Evolutionary conservation across 1,284 basidiomycete species (phyloP).

Genomic region (Fomitopsis pinicola): DNA sequence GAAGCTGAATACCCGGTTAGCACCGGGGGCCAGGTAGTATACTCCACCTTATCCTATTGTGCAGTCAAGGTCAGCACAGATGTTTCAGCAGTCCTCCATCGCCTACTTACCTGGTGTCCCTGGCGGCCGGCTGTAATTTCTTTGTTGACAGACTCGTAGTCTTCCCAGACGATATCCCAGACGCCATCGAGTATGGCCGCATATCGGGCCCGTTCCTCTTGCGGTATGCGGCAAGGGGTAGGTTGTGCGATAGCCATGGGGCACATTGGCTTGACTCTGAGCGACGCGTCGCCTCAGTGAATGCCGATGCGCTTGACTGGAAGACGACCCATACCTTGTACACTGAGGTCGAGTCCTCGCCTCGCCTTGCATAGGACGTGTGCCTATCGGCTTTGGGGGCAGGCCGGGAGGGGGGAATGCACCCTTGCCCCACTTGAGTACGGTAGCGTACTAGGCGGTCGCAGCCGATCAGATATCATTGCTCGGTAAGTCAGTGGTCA

Average conservation of each 20-base stretch:
- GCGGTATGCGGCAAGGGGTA: neutral
- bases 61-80: neutral
- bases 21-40: neutral
- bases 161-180: neutral
- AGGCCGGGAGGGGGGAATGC: too few relatives aligned
- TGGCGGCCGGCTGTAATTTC: neutral
- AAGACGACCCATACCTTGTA: neutral
- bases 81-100: neutral
- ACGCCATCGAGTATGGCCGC: neutral
- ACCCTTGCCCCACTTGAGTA: too few relatives aligned
- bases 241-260: neutral
- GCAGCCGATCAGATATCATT: too few relatives aligned
- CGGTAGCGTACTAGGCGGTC: too few relatives aligned
- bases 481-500: too few relatives aligned
- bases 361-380: too few relatives aligned
- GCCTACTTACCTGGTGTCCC: neutral
- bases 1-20: neutral
- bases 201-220: neutral
- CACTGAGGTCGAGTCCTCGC: too few relatives aligned
- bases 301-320: neutral
- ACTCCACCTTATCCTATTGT: neutral
- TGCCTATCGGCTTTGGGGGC: too few relatives aligned
- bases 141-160: neutral
- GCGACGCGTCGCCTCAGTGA: neutral
- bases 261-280: neutral